Base-by-base conservation (phyloP, 2,329 filamentous ascomycete species). In the Pseudocercospora ulei region DNA sequence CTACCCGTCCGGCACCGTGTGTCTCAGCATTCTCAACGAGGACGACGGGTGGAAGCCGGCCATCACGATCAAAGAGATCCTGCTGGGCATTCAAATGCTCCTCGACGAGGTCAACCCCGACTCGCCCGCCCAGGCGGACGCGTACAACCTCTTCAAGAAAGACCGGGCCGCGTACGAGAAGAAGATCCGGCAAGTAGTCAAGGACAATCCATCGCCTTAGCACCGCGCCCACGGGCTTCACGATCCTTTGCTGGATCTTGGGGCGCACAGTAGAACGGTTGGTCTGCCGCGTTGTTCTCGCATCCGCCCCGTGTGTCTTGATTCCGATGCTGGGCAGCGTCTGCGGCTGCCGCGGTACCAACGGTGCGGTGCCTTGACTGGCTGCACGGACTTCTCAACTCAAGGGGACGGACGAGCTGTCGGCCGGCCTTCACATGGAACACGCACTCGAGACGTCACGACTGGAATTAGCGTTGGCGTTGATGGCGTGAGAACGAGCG, bases 11-110 rank as follows among this genome's bases (percentile, higher is more conserved):
- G 92, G 90, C 51, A 98, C 90, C 31, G 90, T 98, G 46, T 98
- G 90, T 60, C 73, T 98, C 13, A 94, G 85, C 17, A 98, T 98
- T 51, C 67, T 98, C 50, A 98, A 96, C 65, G 92, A 98, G 62
- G 90, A 98, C 56, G 90, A 98, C 62, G 87, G 83, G 4, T 98
- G 92, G 90, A 92, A 93, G 63, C 92, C 90, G 1, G 88, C 90
- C 4, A 98, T 98, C 57, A 98, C 90, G 0, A 85, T 98, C 62
- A 96, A 95, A 66, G 86, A 96, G 65, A 96, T 98, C 48, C 74
- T 96, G 4, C 73, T 96, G 1, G 90, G 90, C 33, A 93, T 98
- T 41, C 90, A 98, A 63, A 88, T 93, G 55, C 75, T 98, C 1
- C 77, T 98, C 25, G 81, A 98, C 61, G 88, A 95, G 56, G 90